A percentile compares a stretch with the other conserved stretches of the same genome.
Evolutionary conservation across 805 yeast species (phyloP).

Genomic region (Saturnispora hagleri): DNA sequence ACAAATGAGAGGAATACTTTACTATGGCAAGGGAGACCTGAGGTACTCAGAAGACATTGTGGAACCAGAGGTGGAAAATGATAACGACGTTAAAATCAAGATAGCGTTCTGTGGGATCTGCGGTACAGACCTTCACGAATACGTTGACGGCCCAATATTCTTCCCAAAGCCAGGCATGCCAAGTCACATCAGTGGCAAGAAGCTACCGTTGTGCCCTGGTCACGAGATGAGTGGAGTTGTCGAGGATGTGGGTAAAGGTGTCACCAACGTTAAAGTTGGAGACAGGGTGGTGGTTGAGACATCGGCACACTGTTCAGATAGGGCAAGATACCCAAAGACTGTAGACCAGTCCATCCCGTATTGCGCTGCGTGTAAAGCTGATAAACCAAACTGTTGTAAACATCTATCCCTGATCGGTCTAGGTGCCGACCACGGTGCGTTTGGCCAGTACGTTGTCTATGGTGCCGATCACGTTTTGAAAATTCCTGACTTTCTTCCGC

Average conservation of each 20-base stretch:
- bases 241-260: constrained; percentile 36
- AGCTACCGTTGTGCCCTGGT: constrained; percentile 31
- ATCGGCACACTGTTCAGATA: constrained; percentile 40
- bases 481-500: constrained; percentile 25
- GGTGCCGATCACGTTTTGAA: constrained; percentile 28
- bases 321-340: constrained; percentile 25
- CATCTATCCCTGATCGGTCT: constrained; percentile 38
- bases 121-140: constrained; percentile 55
- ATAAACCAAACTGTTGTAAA: constrained; percentile 38
- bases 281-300: constrained; percentile 59
- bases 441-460: constrained; percentile 33
- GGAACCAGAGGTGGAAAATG: constrained; percentile 20
- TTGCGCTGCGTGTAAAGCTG: constrained; percentile 37
- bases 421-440: constrained; percentile 42
- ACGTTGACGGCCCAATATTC: constrained; percentile 49
- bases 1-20: constrained; percentile 40
- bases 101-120: constrained; percentile 50
- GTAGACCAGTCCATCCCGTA: constrained; percentile 21
- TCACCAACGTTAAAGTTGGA: constrained; percentile 36
- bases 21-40: constrained; percentile 37
- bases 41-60: constrained; percentile 30
- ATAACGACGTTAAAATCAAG: constrained; percentile 26
- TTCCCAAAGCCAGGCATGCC: constrained; percentile 26
- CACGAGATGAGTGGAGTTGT: constrained; percentile 26
- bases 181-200: constrained; percentile 32